Conservation (phyloP, 1,139 yeast genomes). For the Diutina pseudorugosa region DNA sequence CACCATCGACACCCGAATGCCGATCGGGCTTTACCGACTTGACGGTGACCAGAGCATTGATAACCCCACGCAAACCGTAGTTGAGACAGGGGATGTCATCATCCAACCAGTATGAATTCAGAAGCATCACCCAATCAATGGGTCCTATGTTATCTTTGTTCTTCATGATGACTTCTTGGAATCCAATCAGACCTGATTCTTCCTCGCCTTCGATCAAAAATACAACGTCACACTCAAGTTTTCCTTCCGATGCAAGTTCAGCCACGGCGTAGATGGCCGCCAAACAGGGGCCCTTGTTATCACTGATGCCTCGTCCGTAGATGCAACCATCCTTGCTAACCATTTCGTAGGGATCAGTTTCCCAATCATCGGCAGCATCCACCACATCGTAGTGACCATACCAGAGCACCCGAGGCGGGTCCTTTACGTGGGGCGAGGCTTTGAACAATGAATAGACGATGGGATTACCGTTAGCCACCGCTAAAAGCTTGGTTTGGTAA, state of each 20-base stretch:
- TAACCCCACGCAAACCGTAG: slow-evolving; percentile 87
- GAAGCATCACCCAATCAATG: slow-evolving; percentile 80
- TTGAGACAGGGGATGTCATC: slow-evolving; percentile 82
- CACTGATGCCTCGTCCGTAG: slow-evolving; percentile 88
- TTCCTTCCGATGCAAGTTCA: slow-evolving; percentile 40
- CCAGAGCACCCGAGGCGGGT: slow-evolving; percentile 48
- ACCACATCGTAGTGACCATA: slow-evolving; percentile 97
- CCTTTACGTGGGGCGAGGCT: slow-evolving; percentile 10
- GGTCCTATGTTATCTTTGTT: slow-evolving; percentile 44
- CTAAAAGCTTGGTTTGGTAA: slow-evolving; percentile 47
- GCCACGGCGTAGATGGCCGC: slow-evolving; percentile 87
- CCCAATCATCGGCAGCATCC: slow-evolving; percentile 48
- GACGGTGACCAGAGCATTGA: slow-evolving; percentile 65
- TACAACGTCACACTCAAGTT: slow-evolving; percentile 60
- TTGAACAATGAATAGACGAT: slow-evolving; percentile 66
- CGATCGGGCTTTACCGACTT: slow-evolving; percentile 71
- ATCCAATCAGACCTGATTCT: slow-evolving; percentile 85
- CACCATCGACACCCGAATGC: slow-evolving; percentile 97
- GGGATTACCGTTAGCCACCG: slow-evolving; percentile 72
- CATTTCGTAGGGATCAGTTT: slow-evolving; percentile 64
- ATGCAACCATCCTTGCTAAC: slow-evolving; percentile 75
- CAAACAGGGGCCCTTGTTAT: slow-evolving; percentile 88
- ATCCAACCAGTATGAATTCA: slow-evolving; percentile 92
- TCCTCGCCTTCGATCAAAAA: slow-evolving; percentile 92
- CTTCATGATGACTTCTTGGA: slow-evolving; percentile 48